Conservation (phyloP, 169 alveolate genomes). For the Plasmodium fragile region DNA sequence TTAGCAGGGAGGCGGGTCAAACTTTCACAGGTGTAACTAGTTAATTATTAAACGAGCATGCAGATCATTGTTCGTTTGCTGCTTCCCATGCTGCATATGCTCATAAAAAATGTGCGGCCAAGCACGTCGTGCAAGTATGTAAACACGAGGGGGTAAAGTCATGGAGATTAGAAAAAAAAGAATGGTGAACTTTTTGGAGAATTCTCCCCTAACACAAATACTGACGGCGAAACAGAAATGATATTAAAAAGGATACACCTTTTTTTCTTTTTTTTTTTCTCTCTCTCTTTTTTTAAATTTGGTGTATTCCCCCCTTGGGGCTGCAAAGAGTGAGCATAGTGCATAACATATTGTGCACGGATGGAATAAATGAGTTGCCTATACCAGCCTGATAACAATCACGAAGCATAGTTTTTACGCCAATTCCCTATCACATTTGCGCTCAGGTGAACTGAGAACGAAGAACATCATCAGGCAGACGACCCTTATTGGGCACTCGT, state of each 20-base stretch:
- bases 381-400: not conserved
- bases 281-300: no score
- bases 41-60: not conserved
- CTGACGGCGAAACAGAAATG: not conserved
- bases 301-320: not conserved
- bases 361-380: not conserved
- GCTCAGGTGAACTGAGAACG: not conserved
- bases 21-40: not conserved
- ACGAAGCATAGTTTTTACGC: not conserved
- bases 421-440: not conserved
- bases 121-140: not conserved
- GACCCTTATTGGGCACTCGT: not conserved
- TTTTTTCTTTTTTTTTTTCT: no score
- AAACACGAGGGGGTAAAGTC: not conserved
- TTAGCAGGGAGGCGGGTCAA: not conserved
- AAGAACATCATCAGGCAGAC: not conserved
- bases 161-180: no score
- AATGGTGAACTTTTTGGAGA: not conserved
- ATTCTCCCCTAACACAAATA: not conserved
- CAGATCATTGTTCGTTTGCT: not conserved
- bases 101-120: not conserved
- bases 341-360: not conserved
- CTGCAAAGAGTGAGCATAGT: not conserved
- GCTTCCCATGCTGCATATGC: not conserved
- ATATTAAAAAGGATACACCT: not conserved